Base-by-base conservation (phyloP, 2,329 filamentous ascomycete genomes). In the Ambrosiella cleistominuta region DNA sequence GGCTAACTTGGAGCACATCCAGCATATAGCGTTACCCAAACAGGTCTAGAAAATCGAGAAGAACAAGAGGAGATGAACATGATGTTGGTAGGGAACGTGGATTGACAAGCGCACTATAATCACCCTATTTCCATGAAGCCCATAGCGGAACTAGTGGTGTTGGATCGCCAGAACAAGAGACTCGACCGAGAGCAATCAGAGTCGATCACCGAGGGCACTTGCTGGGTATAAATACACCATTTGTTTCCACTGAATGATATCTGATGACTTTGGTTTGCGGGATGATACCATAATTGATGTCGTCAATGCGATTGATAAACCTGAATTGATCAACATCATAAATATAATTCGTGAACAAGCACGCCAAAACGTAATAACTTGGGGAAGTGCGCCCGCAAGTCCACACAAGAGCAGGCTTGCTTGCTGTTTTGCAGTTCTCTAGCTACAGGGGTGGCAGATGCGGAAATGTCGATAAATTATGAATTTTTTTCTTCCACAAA, bases 301-400 rank as follows among this genome's bases (percentile, higher is more conserved):
- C 27, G 27, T 27, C 3, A 27, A 27, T 27, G 27, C 4, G 39
- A 42, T 42, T 42, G 39, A 42, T 42, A 42, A 42, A 42, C n/a
- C 39, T 27, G 27, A 27, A 5, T 5, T 27, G 27, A 27, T 27
- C 27, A 27, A 5, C 27, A 27, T 27, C 27, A 5, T 27, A 27
- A 27, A 27, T 27, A 42, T 42, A 42, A 7, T 42, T 42, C 2
- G 6, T 42, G 39, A 42, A 42, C 11, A 51, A 44, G 17, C 13
- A 27, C 51, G 27, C 36, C 36, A 54, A 54, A 54, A 54, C 17
- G 50, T 58, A 39, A 27, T 13, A 47, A 59, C 38, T 13, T 50
- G 19, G 54, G 54, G 42, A 38, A 57, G 50, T 54, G 52, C 52
- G 52, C 52, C 52, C 52, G 52, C 52, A 54, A 42, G 52, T 36